These are phyloP conservation scores for Corylus americana DNA, from an alignment of 306 rosid species.

Conservation along the genomic window DNA sequence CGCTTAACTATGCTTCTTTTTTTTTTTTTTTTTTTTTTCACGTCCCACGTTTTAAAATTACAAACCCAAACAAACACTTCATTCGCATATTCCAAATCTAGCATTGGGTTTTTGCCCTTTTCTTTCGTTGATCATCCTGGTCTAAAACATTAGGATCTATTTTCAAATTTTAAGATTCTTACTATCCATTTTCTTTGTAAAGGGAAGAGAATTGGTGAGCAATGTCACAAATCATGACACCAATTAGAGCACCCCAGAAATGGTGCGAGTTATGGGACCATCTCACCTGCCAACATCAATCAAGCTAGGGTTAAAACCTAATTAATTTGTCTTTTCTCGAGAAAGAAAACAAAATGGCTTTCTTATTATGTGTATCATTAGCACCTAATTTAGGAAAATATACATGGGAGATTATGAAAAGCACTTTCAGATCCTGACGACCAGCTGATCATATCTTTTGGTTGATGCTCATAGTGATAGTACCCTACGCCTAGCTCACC, in stretches of 20 bases:
- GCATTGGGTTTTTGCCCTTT: neutral
- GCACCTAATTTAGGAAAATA: constrained; percentile 22
- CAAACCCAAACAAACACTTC: too few relatives aligned
- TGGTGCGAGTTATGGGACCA: constrained; percentile 7
- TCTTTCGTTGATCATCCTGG: neutral
- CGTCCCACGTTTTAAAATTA: too few relatives aligned
- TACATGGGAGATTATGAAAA: too few relatives aligned
- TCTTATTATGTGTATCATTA: neutral
- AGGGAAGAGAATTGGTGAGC: neutral
- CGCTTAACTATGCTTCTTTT: too few relatives aligned
- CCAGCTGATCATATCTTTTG: neutral
- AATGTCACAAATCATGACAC: neutral
- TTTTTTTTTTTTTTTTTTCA: too few relatives aligned
- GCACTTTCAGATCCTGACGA: constrained; percentile 9
- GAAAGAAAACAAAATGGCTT: constrained; percentile 17
- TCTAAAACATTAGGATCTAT: neutral
- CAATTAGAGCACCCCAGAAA: neutral
- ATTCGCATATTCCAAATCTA: too few relatives aligned
- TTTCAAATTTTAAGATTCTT: neutral
- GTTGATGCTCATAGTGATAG: too few relatives aligned
- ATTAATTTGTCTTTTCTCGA: constrained; percentile 15
- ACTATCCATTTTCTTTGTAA: neutral
- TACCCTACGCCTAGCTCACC: too few relatives aligned
- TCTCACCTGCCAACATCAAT: neutral
- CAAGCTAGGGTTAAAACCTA: neutral